Conservation (phyloP, 345 rosid species). For the Eucalyptus shirleyi region DNA sequence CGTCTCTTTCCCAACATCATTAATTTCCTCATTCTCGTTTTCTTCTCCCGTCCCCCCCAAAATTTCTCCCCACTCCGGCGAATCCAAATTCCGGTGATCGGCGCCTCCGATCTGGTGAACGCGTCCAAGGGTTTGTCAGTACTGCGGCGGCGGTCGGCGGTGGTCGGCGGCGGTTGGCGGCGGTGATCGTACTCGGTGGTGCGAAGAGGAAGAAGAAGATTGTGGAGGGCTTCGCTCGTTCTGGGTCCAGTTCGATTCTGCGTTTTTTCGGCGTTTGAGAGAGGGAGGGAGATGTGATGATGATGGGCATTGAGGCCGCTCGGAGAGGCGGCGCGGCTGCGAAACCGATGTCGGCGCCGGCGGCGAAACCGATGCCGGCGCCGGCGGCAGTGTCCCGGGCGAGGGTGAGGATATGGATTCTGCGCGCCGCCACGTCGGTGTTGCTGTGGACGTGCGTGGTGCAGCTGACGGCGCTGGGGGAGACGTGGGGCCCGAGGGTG, state of each 20-base stretch:
- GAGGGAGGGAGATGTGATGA: background rate
- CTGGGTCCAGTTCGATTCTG: background rate
- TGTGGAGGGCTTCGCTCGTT: background rate
- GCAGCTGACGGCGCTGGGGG: conserved; percentile 83
- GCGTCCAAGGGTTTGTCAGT: background rate
- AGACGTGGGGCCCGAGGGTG: conserved; percentile 80
- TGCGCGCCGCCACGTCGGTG: conserved; percentile 79
- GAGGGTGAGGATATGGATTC: conserved; percentile 77
- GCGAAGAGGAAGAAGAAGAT: background rate
- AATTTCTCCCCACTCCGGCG: background rate
- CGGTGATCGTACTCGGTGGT: background rate
- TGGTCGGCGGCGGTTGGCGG: background rate
- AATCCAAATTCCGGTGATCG: background rate
- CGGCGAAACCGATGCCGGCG: too few relatives aligned
- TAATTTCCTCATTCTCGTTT: background rate
- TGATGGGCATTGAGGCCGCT: background rate
- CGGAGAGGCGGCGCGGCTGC: background rate
- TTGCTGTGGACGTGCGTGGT: conserved; percentile 94
- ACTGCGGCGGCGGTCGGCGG: background rate
- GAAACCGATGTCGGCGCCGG: background rate
- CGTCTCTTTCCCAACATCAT: background rate
- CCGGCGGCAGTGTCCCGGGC: conserved; percentile 10
- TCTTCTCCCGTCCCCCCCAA: background rate
- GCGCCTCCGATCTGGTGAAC: background rate
- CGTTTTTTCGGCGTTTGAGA: background rate